Conservation (phyloP, 768 basidiomycete species). For the Mrakia frigida region DNA sequence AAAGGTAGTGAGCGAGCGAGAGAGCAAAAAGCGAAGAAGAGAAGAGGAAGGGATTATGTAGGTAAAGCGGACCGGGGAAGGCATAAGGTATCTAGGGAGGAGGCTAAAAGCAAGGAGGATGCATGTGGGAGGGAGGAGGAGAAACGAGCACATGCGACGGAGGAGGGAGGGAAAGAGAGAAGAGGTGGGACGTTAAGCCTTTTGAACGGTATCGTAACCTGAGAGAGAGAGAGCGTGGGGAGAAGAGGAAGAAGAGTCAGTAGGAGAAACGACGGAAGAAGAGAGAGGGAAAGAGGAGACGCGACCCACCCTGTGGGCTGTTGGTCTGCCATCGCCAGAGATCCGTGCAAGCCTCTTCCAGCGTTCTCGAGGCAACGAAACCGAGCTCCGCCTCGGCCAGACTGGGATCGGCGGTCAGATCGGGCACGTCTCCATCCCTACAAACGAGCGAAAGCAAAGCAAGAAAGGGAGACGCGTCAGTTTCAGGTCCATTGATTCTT, state of each 20-base stretch:
- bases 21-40: no score
- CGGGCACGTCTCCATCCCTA: constrained; percentile 92
- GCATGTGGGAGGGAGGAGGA: not conserved
- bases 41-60: no score
- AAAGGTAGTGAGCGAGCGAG: no score
- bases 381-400: constrained; percentile 89
- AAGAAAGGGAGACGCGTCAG: not conserved
- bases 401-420: constrained; percentile 86
- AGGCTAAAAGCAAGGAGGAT: no score
- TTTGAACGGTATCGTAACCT: not conserved
- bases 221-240: no score
- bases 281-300: not conserved
- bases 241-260: not conserved
- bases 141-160: not conserved
- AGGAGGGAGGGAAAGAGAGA: not conserved
- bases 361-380: constrained; percentile 71
- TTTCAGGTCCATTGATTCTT: not conserved
- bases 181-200: not conserved
- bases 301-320: constrained; percentile 60
- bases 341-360: constrained; percentile 92
- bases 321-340: constrained; percentile 99
- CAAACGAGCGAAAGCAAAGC: not conserved
- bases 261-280: not conserved
- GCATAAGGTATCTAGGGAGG: no score
- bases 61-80: no score